Conservation (phyloP, 2,329 filamentous ascomycete genomes). For the Penicillium sp. region DNA sequence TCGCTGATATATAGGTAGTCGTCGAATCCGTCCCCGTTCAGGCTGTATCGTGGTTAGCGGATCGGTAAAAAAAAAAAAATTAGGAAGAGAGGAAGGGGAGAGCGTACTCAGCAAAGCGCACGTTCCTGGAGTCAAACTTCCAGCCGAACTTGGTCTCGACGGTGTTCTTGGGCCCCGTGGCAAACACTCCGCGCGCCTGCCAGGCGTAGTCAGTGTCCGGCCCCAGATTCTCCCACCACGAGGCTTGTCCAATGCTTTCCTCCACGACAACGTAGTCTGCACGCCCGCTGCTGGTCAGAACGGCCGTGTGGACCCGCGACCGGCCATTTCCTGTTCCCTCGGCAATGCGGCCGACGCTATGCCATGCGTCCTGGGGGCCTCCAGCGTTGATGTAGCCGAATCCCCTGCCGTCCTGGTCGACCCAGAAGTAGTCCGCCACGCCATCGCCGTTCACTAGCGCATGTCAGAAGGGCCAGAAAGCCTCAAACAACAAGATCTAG, state of each 20-base stretch:
- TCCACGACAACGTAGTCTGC: conserved; percentile 2
- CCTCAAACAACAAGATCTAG: no score
- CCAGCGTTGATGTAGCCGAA: neutral
- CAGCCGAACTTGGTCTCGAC: neutral
- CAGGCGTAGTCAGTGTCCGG: neutral
- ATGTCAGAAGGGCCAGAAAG: no score
- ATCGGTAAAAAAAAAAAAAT: neutral
- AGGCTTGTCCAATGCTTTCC: neutral
- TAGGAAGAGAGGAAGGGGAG: neutral
- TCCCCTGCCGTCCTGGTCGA: conserved; percentile 5
- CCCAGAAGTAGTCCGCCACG: conserved; percentile 2
- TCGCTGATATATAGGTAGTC: conserved; percentile 5
- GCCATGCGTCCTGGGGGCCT: neutral
- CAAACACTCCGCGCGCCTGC: neutral
- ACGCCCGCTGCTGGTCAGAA: neutral
- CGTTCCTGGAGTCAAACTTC: neutral
- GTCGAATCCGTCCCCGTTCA: conserved; percentile 2
- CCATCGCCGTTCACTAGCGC: conserved; percentile 3
- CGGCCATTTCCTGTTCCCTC: neutral
- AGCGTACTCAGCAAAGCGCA: conserved; percentile 5
- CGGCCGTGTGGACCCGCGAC: neutral
- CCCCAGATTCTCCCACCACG: conserved; percentile 1
- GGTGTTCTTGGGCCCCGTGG: neutral
- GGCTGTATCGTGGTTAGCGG: neutral
- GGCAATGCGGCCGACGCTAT: neutral